Conservation (phyloP, 495 filamentous ascomycete species). For the Aspergillus nidulans region DNA sequence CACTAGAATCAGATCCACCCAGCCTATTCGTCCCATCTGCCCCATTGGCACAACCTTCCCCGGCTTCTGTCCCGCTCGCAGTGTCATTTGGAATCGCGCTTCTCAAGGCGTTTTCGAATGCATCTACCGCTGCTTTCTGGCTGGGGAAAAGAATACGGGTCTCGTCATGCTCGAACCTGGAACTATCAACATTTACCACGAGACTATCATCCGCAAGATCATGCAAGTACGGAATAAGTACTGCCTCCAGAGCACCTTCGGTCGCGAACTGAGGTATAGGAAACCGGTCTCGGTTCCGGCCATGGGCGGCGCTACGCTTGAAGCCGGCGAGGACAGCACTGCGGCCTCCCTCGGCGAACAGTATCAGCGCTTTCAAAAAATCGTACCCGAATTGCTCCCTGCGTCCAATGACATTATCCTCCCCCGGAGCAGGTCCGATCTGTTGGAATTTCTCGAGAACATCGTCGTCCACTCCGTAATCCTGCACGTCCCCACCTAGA, state of each 20-base stretch:
- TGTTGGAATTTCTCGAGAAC: slow-evolving; percentile 35
- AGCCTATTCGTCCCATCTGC: slow-evolving; percentile 23
- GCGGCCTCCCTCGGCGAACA: slow-evolving; percentile 58
- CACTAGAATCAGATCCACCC: slow-evolving; percentile 20
- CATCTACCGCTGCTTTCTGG: slow-evolving; percentile 53
- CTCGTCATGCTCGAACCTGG: slow-evolving; percentile 54
- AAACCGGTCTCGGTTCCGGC: slow-evolving; percentile 38
- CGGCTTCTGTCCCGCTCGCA: neutral
- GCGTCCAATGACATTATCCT: slow-evolving; percentile 36
- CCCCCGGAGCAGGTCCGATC: slow-evolving; percentile 46
- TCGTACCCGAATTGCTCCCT: slow-evolving; percentile 56
- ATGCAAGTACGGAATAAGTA: slow-evolving; percentile 58
- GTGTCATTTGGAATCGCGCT: slow-evolving; percentile 3
- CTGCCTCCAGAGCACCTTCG: slow-evolving; percentile 49
- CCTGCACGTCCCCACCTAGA: slow-evolving; percentile 46
- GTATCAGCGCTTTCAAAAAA: slow-evolving; percentile 59
- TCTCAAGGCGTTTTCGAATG: slow-evolving; percentile 51
- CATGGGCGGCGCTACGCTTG: slow-evolving; percentile 33
- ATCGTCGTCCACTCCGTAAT: slow-evolving; percentile 23
- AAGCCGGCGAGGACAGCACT: slow-evolving; percentile 53
- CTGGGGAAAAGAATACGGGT: slow-evolving; percentile 47
- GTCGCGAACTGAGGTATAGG: slow-evolving; percentile 48
- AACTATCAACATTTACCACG: slow-evolving; percentile 55
- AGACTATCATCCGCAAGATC: slow-evolving; percentile 42
- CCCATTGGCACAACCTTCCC: neutral